phyloP scores from a whole-genome alignment of 1,284 basidiomycete genomes.

The Vanrija sp. region DNA sequence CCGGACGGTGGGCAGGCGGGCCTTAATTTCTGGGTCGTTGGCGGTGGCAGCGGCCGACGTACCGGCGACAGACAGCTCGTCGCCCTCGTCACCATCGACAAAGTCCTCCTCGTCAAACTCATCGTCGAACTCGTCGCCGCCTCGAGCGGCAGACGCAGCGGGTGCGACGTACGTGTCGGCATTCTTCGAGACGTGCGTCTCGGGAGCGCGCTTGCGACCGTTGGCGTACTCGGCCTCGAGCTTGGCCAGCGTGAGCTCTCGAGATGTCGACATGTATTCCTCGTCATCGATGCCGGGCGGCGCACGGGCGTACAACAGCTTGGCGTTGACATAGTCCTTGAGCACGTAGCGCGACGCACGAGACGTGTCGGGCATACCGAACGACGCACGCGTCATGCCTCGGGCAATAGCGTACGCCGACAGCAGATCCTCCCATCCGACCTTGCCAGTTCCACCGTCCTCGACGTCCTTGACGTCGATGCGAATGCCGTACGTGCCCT shows the following conservation, averaged over 20 bases:
- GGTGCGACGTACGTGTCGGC: slow-evolving; percentile 71
- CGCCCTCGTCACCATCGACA: slow-evolving; percentile 9
- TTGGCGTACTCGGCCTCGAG: slow-evolving; percentile 51
- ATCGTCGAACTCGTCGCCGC: slow-evolving; percentile 11
- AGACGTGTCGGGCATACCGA: slow-evolving; percentile 96
- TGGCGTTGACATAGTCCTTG: slow-evolving; percentile 97
- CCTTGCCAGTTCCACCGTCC: slow-evolving; percentile 76
- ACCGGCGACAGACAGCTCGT: background rate
- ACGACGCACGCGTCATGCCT: slow-evolving; percentile 87
- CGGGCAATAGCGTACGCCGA: slow-evolving; percentile 89
- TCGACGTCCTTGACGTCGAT: slow-evolving; percentile 67
- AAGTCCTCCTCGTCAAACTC: background rate
- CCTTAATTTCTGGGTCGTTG: background rate
- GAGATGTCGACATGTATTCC: slow-evolving; percentile 73
- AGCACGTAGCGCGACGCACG: slow-evolving; percentile 87
- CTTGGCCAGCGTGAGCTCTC: slow-evolving; percentile 60
- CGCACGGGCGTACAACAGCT: slow-evolving; percentile 81
- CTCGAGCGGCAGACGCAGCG: slow-evolving; percentile 24
- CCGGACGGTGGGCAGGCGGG: slow-evolving; percentile 21
- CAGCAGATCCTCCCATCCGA: slow-evolving; percentile 79
- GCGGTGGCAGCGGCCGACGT: background rate
- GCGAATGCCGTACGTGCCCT: slow-evolving; percentile 81
- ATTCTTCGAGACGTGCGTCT: slow-evolving; percentile 73
- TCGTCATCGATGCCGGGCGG: slow-evolving; percentile 69
- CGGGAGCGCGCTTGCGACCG: slow-evolving; percentile 75